phyloP scores from a whole-genome alignment of 2,329 filamentous ascomycete genomes.

The Alternaria burnsii region DNA sequence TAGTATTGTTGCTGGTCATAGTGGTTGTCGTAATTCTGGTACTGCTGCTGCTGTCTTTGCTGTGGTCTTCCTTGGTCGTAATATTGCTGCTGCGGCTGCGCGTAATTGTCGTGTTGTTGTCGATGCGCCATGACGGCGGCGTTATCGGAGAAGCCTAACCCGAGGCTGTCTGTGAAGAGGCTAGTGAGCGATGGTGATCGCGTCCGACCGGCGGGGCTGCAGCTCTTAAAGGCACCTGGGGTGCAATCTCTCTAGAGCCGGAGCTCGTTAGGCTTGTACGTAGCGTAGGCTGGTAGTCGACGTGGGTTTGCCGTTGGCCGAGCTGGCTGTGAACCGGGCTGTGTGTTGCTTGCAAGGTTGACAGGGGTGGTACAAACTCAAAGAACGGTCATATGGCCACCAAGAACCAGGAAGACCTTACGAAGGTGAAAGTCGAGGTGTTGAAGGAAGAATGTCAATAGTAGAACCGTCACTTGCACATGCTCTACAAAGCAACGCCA shows the following conservation, averaged over 20 bases:
- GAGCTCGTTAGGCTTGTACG: conserved; percentile 22
- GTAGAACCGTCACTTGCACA: conserved; percentile 2
- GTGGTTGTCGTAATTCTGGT: conserved; percentile 40
- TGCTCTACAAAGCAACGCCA: conserved; percentile 26
- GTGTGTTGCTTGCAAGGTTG: conserved; percentile 16
- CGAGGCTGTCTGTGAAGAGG: conserved; percentile 28
- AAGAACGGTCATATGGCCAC: conserved; percentile 20
- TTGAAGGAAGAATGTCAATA: conserved; percentile 23
- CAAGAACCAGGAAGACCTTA: conserved; percentile 12
- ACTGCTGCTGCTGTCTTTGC: conserved; percentile 28
- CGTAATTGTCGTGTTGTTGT: conserved; percentile 48
- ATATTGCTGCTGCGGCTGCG: conserved; percentile 43
- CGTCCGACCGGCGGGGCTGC: conserved; percentile 30
- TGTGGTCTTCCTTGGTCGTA: conserved; percentile 35
- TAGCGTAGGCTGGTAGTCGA: conserved; percentile 14
- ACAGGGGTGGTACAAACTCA: conserved; percentile 33
- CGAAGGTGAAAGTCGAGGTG: conserved; percentile 9
- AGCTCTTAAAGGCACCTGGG: conserved; percentile 21
- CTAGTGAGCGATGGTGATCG: conserved; percentile 33
- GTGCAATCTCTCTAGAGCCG: conserved; percentile 10
- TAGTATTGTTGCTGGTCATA: conserved; percentile 43
- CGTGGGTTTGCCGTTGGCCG: conserved; percentile 11
- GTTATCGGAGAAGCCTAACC: conserved; percentile 26
- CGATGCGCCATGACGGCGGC: conserved; percentile 52
- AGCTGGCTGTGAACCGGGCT: conserved; percentile 18